A percentile compares a stretch with the other conserved stretches of the same genome.
These are phyloP conservation scores for Pythium aphanidermatum DNA, from an alignment of 352 stramenopile species.

Conservation along the genomic window DNA sequence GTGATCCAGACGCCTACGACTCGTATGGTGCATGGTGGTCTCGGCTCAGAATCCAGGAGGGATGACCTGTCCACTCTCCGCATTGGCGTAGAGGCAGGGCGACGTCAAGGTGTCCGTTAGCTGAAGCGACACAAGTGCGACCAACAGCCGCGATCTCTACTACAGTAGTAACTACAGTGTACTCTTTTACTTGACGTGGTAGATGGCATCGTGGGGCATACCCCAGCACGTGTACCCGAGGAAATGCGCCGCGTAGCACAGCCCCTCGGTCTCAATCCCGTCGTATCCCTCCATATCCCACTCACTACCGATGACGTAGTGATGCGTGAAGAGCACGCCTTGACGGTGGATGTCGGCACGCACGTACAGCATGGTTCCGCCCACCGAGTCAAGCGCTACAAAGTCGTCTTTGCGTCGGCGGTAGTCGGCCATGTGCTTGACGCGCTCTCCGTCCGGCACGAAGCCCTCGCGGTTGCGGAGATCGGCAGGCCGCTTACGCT, in stretches of 20 bases:
- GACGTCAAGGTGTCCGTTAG: too few relatives aligned
- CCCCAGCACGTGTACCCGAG: conserved; percentile 43
- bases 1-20: too few relatives aligned
- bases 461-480: not conserved
- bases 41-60: too few relatives aligned
- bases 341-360: conserved; percentile 37
- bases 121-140: too few relatives aligned
- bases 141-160: too few relatives aligned
- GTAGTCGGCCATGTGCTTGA: conserved; percentile 10
- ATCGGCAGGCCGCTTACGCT: conserved; percentile 1
- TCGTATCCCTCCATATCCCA: conserved; percentile 41
- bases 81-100: too few relatives aligned
- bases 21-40: too few relatives aligned
- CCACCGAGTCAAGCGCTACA: conserved; percentile 36
- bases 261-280: conserved; percentile 42
- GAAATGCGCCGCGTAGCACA: conserved; percentile 45
- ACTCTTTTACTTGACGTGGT: conserved; percentile 14
- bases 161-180: too few relatives aligned
- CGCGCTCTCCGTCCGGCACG: not conserved
- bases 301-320: conserved; percentile 35
- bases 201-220: conserved; percentile 38
- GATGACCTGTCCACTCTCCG: too few relatives aligned
- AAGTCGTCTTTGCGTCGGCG: conserved; percentile 7
- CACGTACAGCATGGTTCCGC: conserved; percentile 43
- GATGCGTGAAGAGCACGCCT: conserved; percentile 34